Percentiles rank a stretch among this genome's conserved stretches.
Evolutionary conservation across 805 yeast species (phyloP).

Genomic region (Lachancea waltii): DNA sequence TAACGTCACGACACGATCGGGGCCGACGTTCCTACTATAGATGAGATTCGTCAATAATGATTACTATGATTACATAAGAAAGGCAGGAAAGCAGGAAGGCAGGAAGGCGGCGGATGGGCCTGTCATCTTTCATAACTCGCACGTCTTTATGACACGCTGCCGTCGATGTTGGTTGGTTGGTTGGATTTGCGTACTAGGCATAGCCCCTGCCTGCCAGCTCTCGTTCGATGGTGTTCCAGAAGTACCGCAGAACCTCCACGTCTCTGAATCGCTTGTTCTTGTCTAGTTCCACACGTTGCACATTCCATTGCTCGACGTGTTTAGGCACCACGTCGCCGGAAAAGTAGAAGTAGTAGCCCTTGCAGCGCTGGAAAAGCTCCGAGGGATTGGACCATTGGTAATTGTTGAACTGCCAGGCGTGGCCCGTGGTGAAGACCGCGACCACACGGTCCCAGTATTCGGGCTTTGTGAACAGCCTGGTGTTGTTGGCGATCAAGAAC

Average conservation of each 20-base stretch:
- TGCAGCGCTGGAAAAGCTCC: constrained; percentile 69
- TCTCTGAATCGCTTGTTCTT: constrained; percentile 82
- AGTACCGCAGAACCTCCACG: constrained; percentile 72
- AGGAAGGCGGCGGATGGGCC: too few species aligned
- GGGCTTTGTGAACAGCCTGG: constrained; percentile 81
- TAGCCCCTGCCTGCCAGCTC: constrained; percentile 65
- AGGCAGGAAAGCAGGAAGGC: too few species aligned
- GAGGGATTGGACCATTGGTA: constrained; percentile 82
- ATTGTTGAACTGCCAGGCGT: constrained; percentile 90
- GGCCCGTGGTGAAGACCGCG: constrained; percentile 95
- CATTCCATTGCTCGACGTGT: constrained; percentile 81
- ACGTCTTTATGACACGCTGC: too few species aligned
- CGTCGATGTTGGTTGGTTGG: too few species aligned
- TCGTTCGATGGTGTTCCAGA: constrained; percentile 81
- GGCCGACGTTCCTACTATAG: too few species aligned
- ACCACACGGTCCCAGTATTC: constrained; percentile 98
- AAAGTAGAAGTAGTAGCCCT: constrained; percentile 74
- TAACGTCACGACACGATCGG: too few species aligned
- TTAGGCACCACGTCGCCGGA: constrained; percentile 75
- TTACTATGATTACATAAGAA: too few species aligned
- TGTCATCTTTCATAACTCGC: too few species aligned
- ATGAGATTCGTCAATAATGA: too few species aligned
- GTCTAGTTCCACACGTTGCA: constrained; percentile 69
- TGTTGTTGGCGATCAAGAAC: constrained; percentile 72
- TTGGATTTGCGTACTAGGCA: too few species aligned